These are phyloP conservation scores for Trifolium dubium DNA, from an alignment of 306 rosid genomes.

Conservation along the genomic window DNA sequence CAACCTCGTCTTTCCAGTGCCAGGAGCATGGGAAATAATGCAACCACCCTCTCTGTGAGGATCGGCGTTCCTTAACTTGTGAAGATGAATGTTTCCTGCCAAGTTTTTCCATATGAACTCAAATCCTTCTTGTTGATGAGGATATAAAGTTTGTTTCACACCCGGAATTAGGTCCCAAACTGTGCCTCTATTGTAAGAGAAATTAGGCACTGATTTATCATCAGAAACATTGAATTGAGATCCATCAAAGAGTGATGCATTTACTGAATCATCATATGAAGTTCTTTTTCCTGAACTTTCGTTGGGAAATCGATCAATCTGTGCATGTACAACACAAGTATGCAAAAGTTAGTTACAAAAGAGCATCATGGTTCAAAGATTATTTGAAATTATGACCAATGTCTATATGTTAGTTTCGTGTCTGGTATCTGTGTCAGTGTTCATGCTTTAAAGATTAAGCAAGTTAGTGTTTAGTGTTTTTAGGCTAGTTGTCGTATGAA, in stretches of 20 bases:
- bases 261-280: neutral
- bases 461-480: neutral
- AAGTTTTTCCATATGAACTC: constrained; percentile 53
- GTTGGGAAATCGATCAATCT: constrained; percentile 21
- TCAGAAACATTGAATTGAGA: constrained; percentile 9
- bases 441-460: neutral
- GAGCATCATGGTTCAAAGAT: neutral
- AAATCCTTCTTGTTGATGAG: constrained; percentile 54
- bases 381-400: no score
- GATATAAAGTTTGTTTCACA: constrained; percentile 38
- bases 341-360: neutral
- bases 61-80: constrained; percentile 25
- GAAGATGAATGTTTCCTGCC: constrained; percentile 41
- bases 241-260: constrained; percentile 20
- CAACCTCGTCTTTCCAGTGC: constrained; percentile 48
- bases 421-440: neutral
- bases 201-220: neutral
- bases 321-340: neutral
- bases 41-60: constrained; percentile 41
- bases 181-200: constrained; percentile 35
- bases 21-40: constrained; percentile 55
- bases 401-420: neutral
- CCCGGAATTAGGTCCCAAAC: constrained; percentile 53
- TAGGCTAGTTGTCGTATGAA: neutral
- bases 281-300: constrained; percentile 3